Evolutionary conservation across 208 protist species (phyloP), one percentile per base, ranked within the genome.

Genomic region (Leishmania guyanensis): DNA sequence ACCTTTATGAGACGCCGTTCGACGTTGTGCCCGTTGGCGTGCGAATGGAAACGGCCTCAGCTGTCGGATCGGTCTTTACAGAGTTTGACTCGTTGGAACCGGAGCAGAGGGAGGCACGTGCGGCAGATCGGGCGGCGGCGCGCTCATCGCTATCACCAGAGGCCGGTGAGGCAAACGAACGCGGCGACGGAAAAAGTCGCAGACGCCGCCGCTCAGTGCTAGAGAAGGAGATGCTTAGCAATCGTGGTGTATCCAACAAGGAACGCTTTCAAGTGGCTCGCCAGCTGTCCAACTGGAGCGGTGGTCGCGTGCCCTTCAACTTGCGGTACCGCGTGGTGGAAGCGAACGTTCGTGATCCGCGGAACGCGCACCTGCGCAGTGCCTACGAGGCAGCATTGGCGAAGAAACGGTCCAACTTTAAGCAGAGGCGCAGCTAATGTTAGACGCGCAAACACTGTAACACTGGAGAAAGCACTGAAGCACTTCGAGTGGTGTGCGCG

Each of bases 271-370:
- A 78, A 36, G 77, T 96, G 65, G 94, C 92, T 14, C 89, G 88
- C 3, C 78, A 74, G 51, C 77, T 97, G 53, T 95, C 93, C 43
- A 96, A 95, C 77, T 68, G 81, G 26, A 80, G 87, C 36, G 94
- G 94, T 17, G 91, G 89, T 5, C 94, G 93, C 29, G 93, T 97
- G 50, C 94, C 94, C 5, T 97, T 97, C 78, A 95, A 96, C 75
- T 81, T 97, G 46, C 90, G 94, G 22, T 98, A 98, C 83, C 86
- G 89, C 51, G 87, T 98, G 14, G 88, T 96, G 26, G 87, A 96
- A 80, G 94, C 93, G n/a, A 89, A 98, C 84, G 78, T 96, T 29
- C 88, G 76, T 39, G 88, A 98, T 73, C 91, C 88, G 6, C 78
- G 87, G 12, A 94, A 95, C 80, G 84, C 87, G 39, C 72, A 84